phyloP scores from a whole-genome alignment of 1,284 basidiomycete species.

The Leccinum griseonigrum region DNA sequence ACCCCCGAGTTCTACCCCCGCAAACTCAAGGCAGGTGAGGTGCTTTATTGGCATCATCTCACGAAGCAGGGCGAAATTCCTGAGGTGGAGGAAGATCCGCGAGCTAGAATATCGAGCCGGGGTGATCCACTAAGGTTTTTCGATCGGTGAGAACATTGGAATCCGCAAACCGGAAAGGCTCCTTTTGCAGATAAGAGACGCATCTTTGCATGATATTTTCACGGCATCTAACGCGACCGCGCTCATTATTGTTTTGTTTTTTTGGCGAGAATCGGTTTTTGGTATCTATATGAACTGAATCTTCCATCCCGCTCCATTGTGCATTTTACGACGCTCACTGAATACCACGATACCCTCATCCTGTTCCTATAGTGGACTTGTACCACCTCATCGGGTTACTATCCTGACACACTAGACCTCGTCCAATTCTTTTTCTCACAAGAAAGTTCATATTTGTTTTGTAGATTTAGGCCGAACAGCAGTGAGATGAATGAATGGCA shows the following conservation, averaged over 20 bases:
- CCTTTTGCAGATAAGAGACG: conserved; percentile 15
- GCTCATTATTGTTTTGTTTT: conserved; percentile 10
- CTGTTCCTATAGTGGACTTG: conserved; percentile 31
- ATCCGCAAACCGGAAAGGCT: conserved; percentile 9
- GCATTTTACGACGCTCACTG: conserved; percentile 31
- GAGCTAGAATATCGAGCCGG: conserved; percentile 39
- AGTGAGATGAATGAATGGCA: conserved; percentile 5
- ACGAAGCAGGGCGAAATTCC: conserved; percentile 71
- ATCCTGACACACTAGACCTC: conserved; percentile 20
- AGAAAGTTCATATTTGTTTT: conserved; percentile 19
- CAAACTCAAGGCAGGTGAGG: conserved; percentile 59
- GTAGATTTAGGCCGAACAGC: conserved; percentile 18
- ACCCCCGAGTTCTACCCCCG: conserved; percentile 28
- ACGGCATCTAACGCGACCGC: conserved; percentile 28
- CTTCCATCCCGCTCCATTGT: conserved; percentile 29
- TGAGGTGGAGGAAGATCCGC: conserved; percentile 56
- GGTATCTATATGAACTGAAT: conserved; percentile 33
- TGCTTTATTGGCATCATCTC: conserved; percentile 80
- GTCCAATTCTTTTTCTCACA: conserved; percentile 15
- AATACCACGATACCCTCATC: conserved; percentile 35
- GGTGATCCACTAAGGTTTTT: conserved; percentile 14
- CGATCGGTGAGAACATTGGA: conserved; percentile 29
- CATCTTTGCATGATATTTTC: conserved; percentile 24
- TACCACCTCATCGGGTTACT: conserved; percentile 18
- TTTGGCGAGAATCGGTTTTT: conserved; percentile 15